Base-by-base conservation (phyloP, 2,329 filamentous ascomycete species). In the Epichloe bromicola region DNA sequence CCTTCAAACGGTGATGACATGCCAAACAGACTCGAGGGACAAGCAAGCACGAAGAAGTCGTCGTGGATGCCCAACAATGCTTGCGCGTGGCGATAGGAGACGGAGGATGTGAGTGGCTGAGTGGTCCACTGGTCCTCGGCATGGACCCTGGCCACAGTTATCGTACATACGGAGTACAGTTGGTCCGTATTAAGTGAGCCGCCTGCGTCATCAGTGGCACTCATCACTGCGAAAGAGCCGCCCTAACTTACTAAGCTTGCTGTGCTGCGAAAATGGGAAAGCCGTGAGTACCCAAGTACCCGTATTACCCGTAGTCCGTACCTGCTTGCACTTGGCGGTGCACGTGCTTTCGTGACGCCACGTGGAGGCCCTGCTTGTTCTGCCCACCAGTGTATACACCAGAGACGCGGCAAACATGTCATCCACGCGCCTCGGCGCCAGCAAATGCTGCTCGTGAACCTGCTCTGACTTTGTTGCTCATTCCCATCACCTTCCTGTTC, bases 311-410 rank as follows among this genome's bases (percentile, higher is more conserved):
- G 26, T 26, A 19, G 19, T 19, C 19, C 19, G 19, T 19, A 19
- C 19, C 19, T 19, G 19, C 19, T 19, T 19, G 19, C 19, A 19
- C 19, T 19, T 19, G 19, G 19, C 19, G 19, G 20, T 17, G n/a
- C 49, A 50, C 49, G 49, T 50, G 49, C 34, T 46, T 46, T 50
- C 42, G 49, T 20, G 49, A 44, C 47, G 38, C 30, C 15, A 14
- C 47, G 19, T 39, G 33, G 4, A 17, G 19, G 19, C 11, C 40
- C 19, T 20, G 30, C 30, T 30, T 30, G 26, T 30, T 30, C 10
- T 30, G 30, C 11, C 40, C 40, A 19, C 1, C n/a, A 41, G 10
- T 20, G 4, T 20, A 20, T 4, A 20, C 39, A 19, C 8, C n/a
- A 42, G 11, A 33, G 42, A 33, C 42, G 26, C 14, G 42, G 5